phyloP scores from a whole-genome alignment of 2,329 filamentous ascomycete species.

The Cladosporium velox region DNA sequence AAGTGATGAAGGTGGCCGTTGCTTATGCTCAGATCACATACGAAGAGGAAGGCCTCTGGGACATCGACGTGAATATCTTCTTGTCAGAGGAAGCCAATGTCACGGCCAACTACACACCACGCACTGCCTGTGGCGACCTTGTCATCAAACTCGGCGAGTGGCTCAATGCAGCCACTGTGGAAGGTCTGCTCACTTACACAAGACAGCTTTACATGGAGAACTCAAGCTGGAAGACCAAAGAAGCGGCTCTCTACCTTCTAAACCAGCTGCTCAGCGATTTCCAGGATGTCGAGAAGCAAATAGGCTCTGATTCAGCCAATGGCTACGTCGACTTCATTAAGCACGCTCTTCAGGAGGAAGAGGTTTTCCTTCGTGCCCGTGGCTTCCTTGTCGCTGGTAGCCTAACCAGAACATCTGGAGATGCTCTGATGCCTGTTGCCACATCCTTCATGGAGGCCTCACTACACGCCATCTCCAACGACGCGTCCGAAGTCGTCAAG shows the following conservation, averaged over 20 bases:
- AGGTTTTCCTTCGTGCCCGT: slow-evolving; percentile 79
- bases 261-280: slow-evolving; percentile 84
- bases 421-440: slow-evolving; percentile 56
- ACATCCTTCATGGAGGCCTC: slow-evolving; percentile 69
- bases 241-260: slow-evolving; percentile 80
- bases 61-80: slow-evolving; percentile 94
- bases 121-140: slow-evolving; percentile 88
- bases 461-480: slow-evolving; percentile 72
- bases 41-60: slow-evolving; percentile 94
- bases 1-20: slow-evolving; percentile 82
- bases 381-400: slow-evolving; percentile 85
- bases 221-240: slow-evolving; percentile 66
- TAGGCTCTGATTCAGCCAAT: slow-evolving; percentile 68
- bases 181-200: slow-evolving; percentile 76
- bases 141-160: slow-evolving; percentile 92
- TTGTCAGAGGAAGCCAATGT: slow-evolving; percentile 93
- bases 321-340: slow-evolving; percentile 80
- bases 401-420: slow-evolving; percentile 68
- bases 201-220: slow-evolving; percentile 67
- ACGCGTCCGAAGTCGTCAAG: slow-evolving; percentile 84
- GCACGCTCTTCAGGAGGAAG: slow-evolving; percentile 69
- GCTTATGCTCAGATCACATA: slow-evolving; percentile 86
- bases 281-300: slow-evolving; percentile 70
- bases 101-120: slow-evolving; percentile 92
- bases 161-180: slow-evolving; percentile 73